These are phyloP conservation scores for Fusarium multiceps DNA, from an alignment of 2,329 filamentous ascomycete genomes.

Conservation along the genomic window DNA sequence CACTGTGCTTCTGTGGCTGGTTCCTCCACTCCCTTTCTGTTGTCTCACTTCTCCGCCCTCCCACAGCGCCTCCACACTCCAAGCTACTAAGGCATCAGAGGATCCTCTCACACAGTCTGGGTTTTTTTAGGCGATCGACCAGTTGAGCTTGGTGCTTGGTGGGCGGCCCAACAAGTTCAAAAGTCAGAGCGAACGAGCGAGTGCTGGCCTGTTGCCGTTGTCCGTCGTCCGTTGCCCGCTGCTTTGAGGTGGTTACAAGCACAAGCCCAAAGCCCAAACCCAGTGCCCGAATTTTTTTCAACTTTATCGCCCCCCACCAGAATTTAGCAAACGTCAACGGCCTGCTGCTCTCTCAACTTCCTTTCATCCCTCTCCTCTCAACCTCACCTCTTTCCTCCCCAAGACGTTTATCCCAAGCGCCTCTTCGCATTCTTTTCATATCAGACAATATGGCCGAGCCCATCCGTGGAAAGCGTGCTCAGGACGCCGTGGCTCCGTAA, in stretches of 20 bases:
- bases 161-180: slow-evolving; percentile 49
- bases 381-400: slow-evolving; percentile 44
- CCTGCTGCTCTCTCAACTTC: slow-evolving; percentile 50
- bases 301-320: slow-evolving; percentile 54
- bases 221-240: slow-evolving; percentile 5
- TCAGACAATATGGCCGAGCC: slow-evolving; percentile 68
- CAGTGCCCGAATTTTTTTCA: slow-evolving; percentile 52
- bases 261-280: slow-evolving; percentile 31
- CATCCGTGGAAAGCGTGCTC: slow-evolving; percentile 71
- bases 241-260: slow-evolving; percentile 26
- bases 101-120: slow-evolving; percentile 40
- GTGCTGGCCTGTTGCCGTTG: slow-evolving; percentile 8
- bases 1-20: slow-evolving; percentile 38
- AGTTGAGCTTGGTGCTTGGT: slow-evolving; percentile 46
- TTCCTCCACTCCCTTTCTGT: slow-evolving; percentile 33
- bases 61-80: slow-evolving; percentile 41
- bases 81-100: slow-evolving; percentile 24
- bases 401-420: slow-evolving; percentile 47
- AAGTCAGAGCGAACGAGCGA: slow-evolving; percentile 18
- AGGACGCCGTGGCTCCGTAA: slow-evolving; percentile 68
- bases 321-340: slow-evolving; percentile 55
- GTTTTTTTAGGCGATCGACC: slow-evolving; percentile 43
- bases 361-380: slow-evolving; percentile 49
- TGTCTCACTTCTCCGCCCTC: slow-evolving; percentile 43
- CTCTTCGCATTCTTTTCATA: slow-evolving; percentile 42